These are phyloP conservation scores for Blepharisma stoltei DNA, from an alignment of 73 alveolate species.

Conservation along the genomic window DNA sequence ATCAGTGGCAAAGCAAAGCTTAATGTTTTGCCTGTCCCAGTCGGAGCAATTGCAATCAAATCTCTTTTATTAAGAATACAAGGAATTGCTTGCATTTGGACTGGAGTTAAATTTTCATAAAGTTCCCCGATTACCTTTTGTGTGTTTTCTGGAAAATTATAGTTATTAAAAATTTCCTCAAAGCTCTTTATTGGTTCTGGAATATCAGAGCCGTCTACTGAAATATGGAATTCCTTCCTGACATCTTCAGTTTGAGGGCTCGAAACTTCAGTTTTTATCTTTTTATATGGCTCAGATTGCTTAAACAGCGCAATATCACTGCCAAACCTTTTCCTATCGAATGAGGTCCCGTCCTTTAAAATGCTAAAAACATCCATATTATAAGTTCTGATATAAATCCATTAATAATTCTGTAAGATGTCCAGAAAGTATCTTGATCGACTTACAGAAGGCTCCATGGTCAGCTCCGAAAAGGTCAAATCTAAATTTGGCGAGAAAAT, in stretches of 20 bases:
- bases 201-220: not conserved
- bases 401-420: slow-evolving; percentile 33
- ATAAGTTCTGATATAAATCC: not conserved
- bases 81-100: slow-evolving; percentile 34
- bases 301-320: not conserved
- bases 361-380: slow-evolving; percentile 9
- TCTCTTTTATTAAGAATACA: slow-evolving; percentile 28
- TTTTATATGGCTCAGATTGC: not conserved
- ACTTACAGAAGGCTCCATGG: slow-evolving; percentile 48
- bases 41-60: slow-evolving; percentile 58
- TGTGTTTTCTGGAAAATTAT: not conserved
- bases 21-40: slow-evolving; percentile 62
- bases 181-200: not conserved
- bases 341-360: slow-evolving; percentile 15
- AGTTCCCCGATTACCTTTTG: slow-evolving; percentile 3
- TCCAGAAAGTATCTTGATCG: slow-evolving; percentile 59
- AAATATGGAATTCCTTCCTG: slow-evolving; percentile 5
- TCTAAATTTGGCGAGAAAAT: slow-evolving; percentile 59
- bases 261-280: not conserved
- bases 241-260: not conserved
- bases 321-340: slow-evolving; percentile 19
- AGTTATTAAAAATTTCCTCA: not conserved
- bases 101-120: slow-evolving; percentile 21
- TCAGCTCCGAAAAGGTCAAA: slow-evolving; percentile 39
- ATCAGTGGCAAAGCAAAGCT: slow-evolving; percentile 47